A percentile compares a stretch with the other conserved stretches of the same genome.
phyloP scores from a whole-genome alignment of 331 rosid genomes.

The Pyrus hybrid region DNA sequence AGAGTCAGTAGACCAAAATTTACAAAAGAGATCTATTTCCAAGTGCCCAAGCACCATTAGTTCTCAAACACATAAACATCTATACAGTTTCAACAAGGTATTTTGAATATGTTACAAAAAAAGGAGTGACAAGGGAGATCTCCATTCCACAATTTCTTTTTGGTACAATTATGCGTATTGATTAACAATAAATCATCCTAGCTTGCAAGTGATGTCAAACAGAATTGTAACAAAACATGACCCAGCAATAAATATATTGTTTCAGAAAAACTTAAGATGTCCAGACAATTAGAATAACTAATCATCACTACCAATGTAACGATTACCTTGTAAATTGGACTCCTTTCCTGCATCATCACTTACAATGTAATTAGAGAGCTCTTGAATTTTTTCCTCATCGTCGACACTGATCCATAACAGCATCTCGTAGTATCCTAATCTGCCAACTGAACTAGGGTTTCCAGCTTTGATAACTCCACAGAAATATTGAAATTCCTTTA shows the following conservation, averaged over 20 bases:
- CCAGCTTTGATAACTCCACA: conserved; percentile 37
- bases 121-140: not conserved
- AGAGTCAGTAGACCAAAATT: not conserved
- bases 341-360: conserved; percentile 27
- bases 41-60: not conserved
- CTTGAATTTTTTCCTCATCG: conserved; percentile 57
- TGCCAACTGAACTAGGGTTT: conserved; percentile 39
- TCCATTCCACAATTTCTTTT: too few species aligned
- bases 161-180: too few species aligned
- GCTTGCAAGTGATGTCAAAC: not conserved
- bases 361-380: conserved; percentile 41
- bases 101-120: not conserved
- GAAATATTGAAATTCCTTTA: conserved; percentile 56
- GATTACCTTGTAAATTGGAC: conserved; percentile 49
- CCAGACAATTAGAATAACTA: not conserved
- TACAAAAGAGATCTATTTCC: conserved; percentile 9
- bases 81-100: not conserved
- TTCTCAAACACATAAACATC: not conserved
- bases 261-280: not conserved
- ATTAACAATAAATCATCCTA: too few species aligned
- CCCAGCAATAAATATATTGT: not conserved
- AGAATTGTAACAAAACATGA: not conserved
- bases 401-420: conserved; percentile 50
- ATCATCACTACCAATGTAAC: not conserved
- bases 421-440: conserved; percentile 85